A percentile compares a stretch with the other conserved stretches of the same genome.
phyloP scores from a whole-genome alignment of 2,329 filamentous ascomycete species.

The Cercospora beticola region DNA sequence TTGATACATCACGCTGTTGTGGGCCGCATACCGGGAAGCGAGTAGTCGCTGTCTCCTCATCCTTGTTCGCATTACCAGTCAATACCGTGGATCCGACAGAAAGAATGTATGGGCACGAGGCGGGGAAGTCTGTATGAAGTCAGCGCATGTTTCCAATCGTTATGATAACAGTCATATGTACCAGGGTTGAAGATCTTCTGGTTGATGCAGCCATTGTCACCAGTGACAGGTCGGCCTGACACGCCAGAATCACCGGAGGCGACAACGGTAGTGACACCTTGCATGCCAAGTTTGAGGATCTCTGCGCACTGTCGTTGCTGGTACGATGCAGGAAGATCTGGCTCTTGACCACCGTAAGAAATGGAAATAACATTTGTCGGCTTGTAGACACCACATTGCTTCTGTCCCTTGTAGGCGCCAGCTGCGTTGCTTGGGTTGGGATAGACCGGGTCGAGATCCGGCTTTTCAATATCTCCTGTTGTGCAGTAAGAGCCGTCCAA shows the following conservation, averaged over 20 bases:
- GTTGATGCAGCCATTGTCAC: slow-evolving; percentile 36
- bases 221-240: slow-evolving; percentile 33
- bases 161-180: neutral
- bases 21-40: slow-evolving; percentile 37
- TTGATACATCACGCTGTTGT: neutral
- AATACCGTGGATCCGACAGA: slow-evolving; percentile 46
- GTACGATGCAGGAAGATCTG: slow-evolving; percentile 55
- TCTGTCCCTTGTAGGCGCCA: slow-evolving; percentile 46
- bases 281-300: slow-evolving; percentile 52
- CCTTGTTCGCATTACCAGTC: slow-evolving; percentile 34
- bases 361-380: slow-evolving; percentile 60
- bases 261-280: slow-evolving; percentile 51
- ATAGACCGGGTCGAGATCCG: slow-evolving; percentile 48
- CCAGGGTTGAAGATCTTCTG: slow-evolving; percentile 42
- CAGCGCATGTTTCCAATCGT: neutral
- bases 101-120: slow-evolving; percentile 40
- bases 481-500: slow-evolving; percentile 57
- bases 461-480: slow-evolving; percentile 45
- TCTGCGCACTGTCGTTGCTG: slow-evolving; percentile 50
- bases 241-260: slow-evolving; percentile 52
- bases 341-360: slow-evolving; percentile 59
- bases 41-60: slow-evolving; percentile 43
- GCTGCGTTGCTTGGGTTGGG: slow-evolving; percentile 43
- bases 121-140: slow-evolving; percentile 38
- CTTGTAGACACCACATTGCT: slow-evolving; percentile 49